Evolutionary conservation across 2,329 filamentous ascomycete species (phyloP).

Genomic region (Dothistroma septosporum): DNA sequence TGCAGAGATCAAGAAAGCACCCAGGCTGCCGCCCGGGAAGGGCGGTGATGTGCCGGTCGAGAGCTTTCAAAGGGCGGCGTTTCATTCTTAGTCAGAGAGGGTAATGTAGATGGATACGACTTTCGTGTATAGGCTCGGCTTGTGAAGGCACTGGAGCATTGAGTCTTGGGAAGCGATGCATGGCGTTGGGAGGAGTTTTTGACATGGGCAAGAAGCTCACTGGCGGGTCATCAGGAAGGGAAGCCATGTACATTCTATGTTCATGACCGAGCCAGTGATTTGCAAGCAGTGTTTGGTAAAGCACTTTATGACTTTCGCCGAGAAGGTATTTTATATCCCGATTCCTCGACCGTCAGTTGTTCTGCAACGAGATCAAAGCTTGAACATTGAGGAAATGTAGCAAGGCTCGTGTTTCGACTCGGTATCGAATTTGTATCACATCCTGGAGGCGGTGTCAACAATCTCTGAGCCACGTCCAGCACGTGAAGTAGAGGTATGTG

Average conservation of each 20-base stretch:
- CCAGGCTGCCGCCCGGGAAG: constrained; percentile 42
- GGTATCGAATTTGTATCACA: too few relatives aligned
- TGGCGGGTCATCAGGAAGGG: neutral
- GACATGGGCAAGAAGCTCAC: neutral
- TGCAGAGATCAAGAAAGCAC: constrained; percentile 27
- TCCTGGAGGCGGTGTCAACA: too few relatives aligned
- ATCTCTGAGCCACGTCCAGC: too few relatives aligned
- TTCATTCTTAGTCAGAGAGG: constrained; percentile 53
- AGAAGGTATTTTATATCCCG: too few relatives aligned
- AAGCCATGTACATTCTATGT: neutral
- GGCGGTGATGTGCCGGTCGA: constrained; percentile 62
- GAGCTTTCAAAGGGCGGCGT: constrained; percentile 67
- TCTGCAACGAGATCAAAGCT: too few relatives aligned
- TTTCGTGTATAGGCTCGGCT: neutral
- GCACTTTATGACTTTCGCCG: neutral
- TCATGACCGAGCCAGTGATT: neutral
- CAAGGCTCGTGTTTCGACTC: too few relatives aligned
- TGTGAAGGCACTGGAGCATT: neutral
- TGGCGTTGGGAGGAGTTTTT: constrained; percentile 2
- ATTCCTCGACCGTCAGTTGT: too few relatives aligned
- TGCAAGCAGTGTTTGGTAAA: neutral
- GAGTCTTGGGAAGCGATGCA: neutral
- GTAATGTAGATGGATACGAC: neutral
- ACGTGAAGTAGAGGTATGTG: too few relatives aligned
- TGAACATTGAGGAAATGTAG: too few relatives aligned